A percentile compares a stretch with the other conserved stretches of the same genome.
These are phyloP conservation scores for Nemania abortiva DNA, from an alignment of 2,329 filamentous ascomycete species.

Conservation along the genomic window DNA sequence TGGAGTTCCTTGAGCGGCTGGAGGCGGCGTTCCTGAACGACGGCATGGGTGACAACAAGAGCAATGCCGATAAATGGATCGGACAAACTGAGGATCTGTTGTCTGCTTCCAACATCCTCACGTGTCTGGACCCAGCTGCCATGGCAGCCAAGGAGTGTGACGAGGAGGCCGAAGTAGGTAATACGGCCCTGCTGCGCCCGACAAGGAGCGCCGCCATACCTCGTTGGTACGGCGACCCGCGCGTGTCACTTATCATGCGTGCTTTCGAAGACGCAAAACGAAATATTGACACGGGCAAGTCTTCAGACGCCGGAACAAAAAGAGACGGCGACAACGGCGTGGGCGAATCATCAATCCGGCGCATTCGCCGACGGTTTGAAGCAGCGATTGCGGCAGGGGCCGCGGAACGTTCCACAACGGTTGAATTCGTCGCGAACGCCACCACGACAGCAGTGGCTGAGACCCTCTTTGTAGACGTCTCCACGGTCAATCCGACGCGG, in stretches of 20 bases:
- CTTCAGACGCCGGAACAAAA: neutral
- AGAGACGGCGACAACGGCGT: neutral
- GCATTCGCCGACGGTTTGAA: neutral
- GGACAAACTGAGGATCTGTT: conserved; percentile 9
- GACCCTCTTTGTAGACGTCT: conserved; percentile 19
- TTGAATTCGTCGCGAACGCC: neutral
- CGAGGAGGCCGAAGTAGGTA: neutral
- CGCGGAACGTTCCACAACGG: neutral
- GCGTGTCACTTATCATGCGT: conserved; percentile 27
- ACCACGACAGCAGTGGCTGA: conserved; percentile 9
- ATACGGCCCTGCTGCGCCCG: neutral
- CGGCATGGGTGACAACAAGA: neutral
- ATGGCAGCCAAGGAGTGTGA: conserved; percentile 16
- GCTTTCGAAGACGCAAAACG: conserved; percentile 23
- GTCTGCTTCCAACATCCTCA: conserved; percentile 20
- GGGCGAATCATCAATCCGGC: neutral
- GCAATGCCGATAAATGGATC: neutral
- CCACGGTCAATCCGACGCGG: conserved; percentile 35
- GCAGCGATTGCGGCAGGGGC: neutral
- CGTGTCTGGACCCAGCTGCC: conserved; percentile 23
- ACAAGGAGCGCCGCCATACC: neutral
- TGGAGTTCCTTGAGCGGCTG: conserved; percentile 42
- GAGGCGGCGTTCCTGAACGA: conserved; percentile 44
- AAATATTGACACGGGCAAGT: neutral
- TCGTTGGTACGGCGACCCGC: conserved; percentile 20